Conservation (phyloP, 306 rosid species). For the Mimosa pudica region DNA sequence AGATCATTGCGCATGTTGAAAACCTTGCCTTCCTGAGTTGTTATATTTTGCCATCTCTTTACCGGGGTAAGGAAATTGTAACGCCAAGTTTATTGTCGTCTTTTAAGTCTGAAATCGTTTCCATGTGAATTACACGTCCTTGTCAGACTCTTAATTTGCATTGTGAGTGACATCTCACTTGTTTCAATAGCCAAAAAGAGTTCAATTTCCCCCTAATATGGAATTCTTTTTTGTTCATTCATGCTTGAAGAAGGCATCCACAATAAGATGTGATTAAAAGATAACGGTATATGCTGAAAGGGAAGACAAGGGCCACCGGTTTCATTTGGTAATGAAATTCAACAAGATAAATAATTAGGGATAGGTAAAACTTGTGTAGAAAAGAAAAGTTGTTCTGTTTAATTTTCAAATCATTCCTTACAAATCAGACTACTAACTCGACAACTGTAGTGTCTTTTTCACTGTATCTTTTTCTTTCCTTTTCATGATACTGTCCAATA, state of each 20-base stretch:
- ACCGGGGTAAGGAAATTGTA: constrained; percentile 23
- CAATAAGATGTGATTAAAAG: neutral
- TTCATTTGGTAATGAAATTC: neutral
- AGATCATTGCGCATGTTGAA: constrained; percentile 25
- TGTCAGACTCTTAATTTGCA: neutral
- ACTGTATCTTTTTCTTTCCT: neutral
- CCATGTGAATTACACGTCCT: neutral
- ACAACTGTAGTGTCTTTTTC: neutral
- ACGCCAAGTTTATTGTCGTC: neutral
- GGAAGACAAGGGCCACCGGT: neutral
- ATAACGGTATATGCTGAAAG: neutral
- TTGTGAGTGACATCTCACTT: neutral
- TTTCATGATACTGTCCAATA: too few species aligned
- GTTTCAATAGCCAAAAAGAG: neutral
- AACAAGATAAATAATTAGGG: neutral
- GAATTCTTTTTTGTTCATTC: neutral
- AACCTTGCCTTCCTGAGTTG: constrained; percentile 23
- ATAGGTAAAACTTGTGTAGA: neutral
- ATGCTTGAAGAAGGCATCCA: neutral
- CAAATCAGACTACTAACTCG: neutral
- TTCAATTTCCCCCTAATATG: neutral
- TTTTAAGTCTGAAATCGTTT: neutral
- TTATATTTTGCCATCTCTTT: constrained; percentile 28
- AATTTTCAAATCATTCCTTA: neutral
- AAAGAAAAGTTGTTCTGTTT: too few species aligned